Conservation (phyloP, 2,329 filamentous ascomycete genomes). For the Orbilia ellipsospora region DNA sequence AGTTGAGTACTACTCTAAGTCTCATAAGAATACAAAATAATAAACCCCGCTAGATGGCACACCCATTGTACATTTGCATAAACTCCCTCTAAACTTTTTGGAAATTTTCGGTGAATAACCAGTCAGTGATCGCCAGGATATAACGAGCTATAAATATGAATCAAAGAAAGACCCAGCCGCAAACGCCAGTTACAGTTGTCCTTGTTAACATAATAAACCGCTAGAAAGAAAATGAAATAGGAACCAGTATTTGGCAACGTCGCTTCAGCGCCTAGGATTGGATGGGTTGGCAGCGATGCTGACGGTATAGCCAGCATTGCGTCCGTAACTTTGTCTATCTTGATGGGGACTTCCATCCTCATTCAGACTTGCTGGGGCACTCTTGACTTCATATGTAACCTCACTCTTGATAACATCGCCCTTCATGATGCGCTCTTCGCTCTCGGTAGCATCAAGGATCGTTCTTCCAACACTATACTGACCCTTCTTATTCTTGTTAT, state of each 20-base stretch:
- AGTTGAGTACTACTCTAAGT: not conserved
- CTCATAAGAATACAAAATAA: conserved; percentile 4
- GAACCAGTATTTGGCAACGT: not conserved
- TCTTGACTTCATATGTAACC: conserved; percentile 50
- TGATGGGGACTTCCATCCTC: conserved; percentile 16
- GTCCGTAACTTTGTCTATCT: conserved; percentile 32
- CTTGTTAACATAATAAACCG: conserved; percentile 15
- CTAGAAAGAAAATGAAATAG: conserved; percentile 20
- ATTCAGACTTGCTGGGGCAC: conserved; percentile 41
- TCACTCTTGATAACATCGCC: conserved; percentile 51
- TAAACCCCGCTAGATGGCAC: not conserved
- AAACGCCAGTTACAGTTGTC: conserved; percentile 35
- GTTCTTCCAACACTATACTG: conserved; percentile 51
- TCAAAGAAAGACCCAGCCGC: conserved; percentile 29
- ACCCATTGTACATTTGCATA: conserved; percentile 2
- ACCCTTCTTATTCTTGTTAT: conserved; percentile 46
- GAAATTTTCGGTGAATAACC: conserved; percentile 7
- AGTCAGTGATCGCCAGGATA: conserved; percentile 51
- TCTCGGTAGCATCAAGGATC: conserved; percentile 51
- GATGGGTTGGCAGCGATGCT: conserved; percentile 39
- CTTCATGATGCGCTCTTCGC: conserved; percentile 54
- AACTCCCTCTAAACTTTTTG: conserved; percentile 37
- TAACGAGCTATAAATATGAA: conserved; percentile 19
- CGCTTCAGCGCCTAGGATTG: conserved; percentile 8
- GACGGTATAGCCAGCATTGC: conserved; percentile 46